Percentiles rank a stretch among this genome's conserved stretches.
Evolutionary conservation across 129 eudicot genomes (phyloP).

Genomic region (Tanacetum coccineum): DNA sequence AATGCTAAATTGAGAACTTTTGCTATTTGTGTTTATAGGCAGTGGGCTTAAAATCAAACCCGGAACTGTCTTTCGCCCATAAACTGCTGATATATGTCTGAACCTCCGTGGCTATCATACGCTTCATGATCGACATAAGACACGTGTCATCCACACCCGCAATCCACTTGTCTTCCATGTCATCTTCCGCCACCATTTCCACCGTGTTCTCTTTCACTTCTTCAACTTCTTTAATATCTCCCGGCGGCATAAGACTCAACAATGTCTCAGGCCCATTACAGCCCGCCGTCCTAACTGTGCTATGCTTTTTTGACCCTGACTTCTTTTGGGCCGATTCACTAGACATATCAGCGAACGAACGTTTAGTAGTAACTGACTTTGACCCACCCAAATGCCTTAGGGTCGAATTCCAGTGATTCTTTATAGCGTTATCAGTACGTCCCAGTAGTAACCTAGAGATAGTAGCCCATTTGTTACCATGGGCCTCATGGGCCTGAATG

Average conservation of each 20-base stretch:
- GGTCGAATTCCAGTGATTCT: slow-evolving; percentile 75
- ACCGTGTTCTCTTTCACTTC: slow-evolving; percentile 21
- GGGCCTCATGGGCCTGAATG: slow-evolving; percentile 42
- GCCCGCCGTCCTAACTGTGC: slow-evolving; percentile 1
- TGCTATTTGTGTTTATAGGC: neutral
- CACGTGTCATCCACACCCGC: slow-evolving; percentile 40
- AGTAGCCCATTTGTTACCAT: slow-evolving; percentile 73
- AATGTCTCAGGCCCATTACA: slow-evolving; percentile 40
- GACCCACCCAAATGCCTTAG: slow-evolving; percentile 34
- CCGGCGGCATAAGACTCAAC: slow-evolving; percentile 64
- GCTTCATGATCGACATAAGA: slow-evolving; percentile 52
- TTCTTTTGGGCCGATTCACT: slow-evolving; percentile 34
- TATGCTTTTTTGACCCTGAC: slow-evolving; percentile 22
- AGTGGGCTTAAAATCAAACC: slow-evolving; percentile 2
- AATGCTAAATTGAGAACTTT: neutral
- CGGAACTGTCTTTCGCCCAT: slow-evolving; percentile 2
- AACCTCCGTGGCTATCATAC: slow-evolving; percentile 78
- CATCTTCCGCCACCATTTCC: slow-evolving; percentile 17
- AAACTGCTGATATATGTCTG: neutral
- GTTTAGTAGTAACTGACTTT: slow-evolving; percentile 7
- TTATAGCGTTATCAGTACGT: slow-evolving; percentile 65
- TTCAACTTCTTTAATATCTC: slow-evolving; percentile 29
- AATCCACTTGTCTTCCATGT: slow-evolving; percentile 29
- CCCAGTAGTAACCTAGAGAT: slow-evolving; percentile 62
- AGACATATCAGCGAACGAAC: slow-evolving; percentile 23